Evolutionary conservation across 1,284 basidiomycete species (phyloP).

Genomic region (Agroathelia rolfsii): DNA sequence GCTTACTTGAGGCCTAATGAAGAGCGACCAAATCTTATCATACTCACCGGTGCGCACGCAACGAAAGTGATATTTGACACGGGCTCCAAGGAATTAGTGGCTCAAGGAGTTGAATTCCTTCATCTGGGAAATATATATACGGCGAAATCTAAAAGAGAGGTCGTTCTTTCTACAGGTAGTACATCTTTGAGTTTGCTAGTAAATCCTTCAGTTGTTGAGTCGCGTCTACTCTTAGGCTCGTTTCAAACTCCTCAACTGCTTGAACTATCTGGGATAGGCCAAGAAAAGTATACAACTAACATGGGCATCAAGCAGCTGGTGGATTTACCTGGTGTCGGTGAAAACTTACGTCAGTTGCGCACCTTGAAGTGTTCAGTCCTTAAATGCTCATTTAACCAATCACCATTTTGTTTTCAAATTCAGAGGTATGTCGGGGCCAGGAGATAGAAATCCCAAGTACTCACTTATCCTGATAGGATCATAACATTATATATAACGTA

Average conservation of each 20-base stretch:
- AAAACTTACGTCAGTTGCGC: constrained; percentile 18
- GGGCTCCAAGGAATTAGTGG: neutral
- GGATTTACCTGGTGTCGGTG: constrained; percentile 25
- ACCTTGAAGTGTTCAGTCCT: no score
- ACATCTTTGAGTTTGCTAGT: neutral
- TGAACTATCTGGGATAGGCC: constrained; percentile 22
- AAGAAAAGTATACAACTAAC: constrained; percentile 15
- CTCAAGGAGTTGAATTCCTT: neutral
- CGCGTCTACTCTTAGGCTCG: constrained; percentile 14
- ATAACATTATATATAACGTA: no score
- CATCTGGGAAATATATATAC: constrained; percentile 13
- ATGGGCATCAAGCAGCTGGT: constrained; percentile 18
- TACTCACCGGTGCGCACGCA: no score
- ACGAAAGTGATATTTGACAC: neutral
- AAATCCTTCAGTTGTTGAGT: neutral
- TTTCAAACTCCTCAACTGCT: constrained; percentile 27
- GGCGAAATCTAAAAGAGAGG: constrained; percentile 23
- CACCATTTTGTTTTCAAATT: neutral
- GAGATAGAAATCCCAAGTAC: no score
- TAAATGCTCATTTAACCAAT: neutral
- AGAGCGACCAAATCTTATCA: no score
- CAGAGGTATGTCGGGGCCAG: neutral
- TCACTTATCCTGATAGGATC: no score
- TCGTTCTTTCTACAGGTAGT: constrained; percentile 28
- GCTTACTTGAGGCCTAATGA: no score